Conservation (phyloP, 2,329 filamentous ascomycete species). For the Sclerotinia subarctica region DNA sequence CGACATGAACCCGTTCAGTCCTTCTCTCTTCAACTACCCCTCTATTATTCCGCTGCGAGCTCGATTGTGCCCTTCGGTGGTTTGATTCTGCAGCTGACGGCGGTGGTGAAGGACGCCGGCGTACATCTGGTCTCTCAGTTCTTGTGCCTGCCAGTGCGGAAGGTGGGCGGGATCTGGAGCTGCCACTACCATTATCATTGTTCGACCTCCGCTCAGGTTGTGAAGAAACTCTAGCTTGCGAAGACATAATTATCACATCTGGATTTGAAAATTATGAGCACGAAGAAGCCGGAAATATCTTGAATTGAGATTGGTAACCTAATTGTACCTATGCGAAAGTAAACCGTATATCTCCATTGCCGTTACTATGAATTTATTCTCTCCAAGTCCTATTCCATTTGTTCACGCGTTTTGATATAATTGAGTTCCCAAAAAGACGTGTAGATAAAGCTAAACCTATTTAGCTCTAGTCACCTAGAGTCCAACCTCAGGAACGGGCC, state of each 20-base stretch:
- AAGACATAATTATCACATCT: conserved; percentile 38
- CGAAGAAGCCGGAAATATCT: not conserved
- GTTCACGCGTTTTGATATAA: conserved; percentile 20
- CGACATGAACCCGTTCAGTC: conserved; percentile 56
- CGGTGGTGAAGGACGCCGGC: conserved; percentile 33
- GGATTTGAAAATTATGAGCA: conserved; percentile 21
- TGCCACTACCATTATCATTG: conserved; percentile 35
- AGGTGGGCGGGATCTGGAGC: conserved; percentile 34
- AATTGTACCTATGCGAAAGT: conserved; percentile 10
- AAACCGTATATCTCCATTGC: conserved; percentile 17
- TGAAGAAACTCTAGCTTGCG: conserved; percentile 36
- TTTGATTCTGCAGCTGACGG: conserved; percentile 35
- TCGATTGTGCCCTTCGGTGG: conserved; percentile 58
- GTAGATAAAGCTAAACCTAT: conserved; percentile 13
- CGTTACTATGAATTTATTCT: conserved; percentile 12
- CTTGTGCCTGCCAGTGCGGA: conserved; percentile 31
- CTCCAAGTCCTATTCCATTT: not conserved
- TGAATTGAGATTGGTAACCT: conserved; percentile 8
- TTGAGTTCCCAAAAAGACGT: conserved; percentile 13
- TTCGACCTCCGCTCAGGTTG: conserved; percentile 35
- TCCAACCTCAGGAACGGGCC: conserved; percentile 17
- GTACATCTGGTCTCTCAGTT: conserved; percentile 29
- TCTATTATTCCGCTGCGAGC: conserved; percentile 50
- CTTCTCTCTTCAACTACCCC: conserved; percentile 45
- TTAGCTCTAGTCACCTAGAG: not conserved